phyloP scores from a whole-genome alignment of 176 grass and related monocot genomes.

The Saccharum officinarum region DNA sequence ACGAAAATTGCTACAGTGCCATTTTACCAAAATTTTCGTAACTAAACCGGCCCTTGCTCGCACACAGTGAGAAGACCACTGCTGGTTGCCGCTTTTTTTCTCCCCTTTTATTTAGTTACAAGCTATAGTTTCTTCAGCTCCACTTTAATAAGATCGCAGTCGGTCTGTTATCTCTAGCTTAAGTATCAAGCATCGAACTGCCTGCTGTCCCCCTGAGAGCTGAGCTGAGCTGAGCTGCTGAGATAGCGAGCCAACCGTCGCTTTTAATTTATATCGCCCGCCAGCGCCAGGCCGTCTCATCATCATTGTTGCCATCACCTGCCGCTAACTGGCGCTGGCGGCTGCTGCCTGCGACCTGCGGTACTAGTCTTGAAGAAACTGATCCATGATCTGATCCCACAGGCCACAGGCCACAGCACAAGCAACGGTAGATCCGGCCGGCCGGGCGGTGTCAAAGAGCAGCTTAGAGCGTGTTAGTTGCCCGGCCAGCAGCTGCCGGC shows the following conservation, averaged over 20 bases:
- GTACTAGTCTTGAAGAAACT: conserved; percentile 17
- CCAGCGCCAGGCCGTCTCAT: conserved; percentile 26
- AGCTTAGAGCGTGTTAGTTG: not conserved
- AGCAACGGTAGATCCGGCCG: not conserved
- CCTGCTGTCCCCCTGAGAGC: conserved; percentile 18
- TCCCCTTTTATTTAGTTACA: conserved; percentile 1
- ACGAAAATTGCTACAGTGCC: no score
- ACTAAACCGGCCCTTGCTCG: no score
- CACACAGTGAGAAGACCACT: not conserved
- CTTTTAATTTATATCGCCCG: conserved; percentile 40
- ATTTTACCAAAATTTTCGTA: no score
- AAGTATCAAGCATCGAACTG: conserved; percentile 51
- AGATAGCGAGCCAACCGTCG: conserved; percentile 31
- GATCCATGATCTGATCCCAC: not conserved
- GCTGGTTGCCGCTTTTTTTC: not conserved
- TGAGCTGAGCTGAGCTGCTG: conserved; percentile 12
- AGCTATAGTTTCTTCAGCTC: conserved; percentile 15
- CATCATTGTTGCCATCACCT: conserved; percentile 51
- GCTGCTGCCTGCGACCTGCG: not conserved
- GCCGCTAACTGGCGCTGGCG: conserved; percentile 28
- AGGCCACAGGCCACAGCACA: not conserved
- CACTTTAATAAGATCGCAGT: conserved; percentile 35
- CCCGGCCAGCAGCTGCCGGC: no score
- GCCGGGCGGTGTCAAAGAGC: no score
- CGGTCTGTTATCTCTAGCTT: conserved; percentile 40